A percentile compares a stretch with the other conserved stretches of the same genome.
These are phyloP conservation scores for Pichia sp. DNA, from an alignment of 1,139 yeast genomes.

Conservation along the genomic window DNA sequence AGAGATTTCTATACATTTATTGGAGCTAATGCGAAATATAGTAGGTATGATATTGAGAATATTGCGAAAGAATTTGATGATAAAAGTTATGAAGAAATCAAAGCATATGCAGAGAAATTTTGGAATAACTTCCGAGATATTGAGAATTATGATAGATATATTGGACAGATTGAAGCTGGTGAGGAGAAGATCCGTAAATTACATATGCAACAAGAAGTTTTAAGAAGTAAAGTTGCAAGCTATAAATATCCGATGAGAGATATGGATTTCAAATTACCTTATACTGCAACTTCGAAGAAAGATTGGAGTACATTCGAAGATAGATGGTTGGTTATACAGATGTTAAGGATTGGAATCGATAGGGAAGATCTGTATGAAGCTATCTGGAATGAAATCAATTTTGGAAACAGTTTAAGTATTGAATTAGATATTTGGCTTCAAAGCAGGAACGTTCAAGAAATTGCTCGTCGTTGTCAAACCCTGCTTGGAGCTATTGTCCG, in stretches of 20 bases:
- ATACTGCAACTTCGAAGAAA: slow-evolving; percentile 24
- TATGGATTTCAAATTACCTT: slow-evolving; percentile 46
- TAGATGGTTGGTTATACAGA: slow-evolving; percentile 56
- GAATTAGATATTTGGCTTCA: slow-evolving; percentile 56
- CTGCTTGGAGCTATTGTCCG: slow-evolving; percentile 56
- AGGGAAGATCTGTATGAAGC: slow-evolving; percentile 57
- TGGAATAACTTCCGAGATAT: slow-evolving; percentile 60
- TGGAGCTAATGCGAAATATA: slow-evolving; percentile 53
- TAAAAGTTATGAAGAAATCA: slow-evolving; percentile 60
- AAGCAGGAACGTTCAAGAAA: slow-evolving; percentile 56
- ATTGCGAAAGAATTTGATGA: slow-evolving; percentile 61
- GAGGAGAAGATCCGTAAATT: slow-evolving; percentile 55
- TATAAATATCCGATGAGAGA: slow-evolving; percentile 58
- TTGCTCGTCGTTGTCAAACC: slow-evolving; percentile 62
- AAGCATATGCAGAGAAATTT: slow-evolving; percentile 57
- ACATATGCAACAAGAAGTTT: slow-evolving; percentile 57
- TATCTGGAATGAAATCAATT: slow-evolving; percentile 53
- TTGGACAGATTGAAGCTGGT: slow-evolving; percentile 65
- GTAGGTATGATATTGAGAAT: slow-evolving; percentile 54
- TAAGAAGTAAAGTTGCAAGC: slow-evolving; percentile 54
- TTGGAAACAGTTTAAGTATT: slow-evolving; percentile 49
- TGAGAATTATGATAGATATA: slow-evolving; percentile 65
- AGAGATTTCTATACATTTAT: slow-evolving; percentile 66
- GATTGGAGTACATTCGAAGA: slow-evolving; percentile 71
- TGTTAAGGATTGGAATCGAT: slow-evolving; percentile 61